Evolutionary conservation across 1,284 basidiomycete species (phyloP), one percentile per base, ranked within the genome.

Genomic region (Pisolithus thermaeus): DNA sequence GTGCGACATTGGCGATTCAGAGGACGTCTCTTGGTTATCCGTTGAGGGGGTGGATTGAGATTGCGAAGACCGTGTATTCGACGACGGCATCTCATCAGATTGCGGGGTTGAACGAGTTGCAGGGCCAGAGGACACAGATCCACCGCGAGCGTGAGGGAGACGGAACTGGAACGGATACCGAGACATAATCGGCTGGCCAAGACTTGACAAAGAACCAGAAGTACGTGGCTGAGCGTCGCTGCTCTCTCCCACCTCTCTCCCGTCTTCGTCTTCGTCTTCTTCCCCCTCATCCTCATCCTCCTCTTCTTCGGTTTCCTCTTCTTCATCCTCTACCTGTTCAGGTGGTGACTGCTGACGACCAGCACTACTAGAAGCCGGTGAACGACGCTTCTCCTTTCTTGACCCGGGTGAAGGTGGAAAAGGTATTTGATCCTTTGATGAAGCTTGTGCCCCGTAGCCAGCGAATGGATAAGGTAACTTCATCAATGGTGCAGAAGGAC

Each of bases 181-280:
- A 5, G 83, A 81, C 18, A 69, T 65, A 48, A 90, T 73, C 1
- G 86, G 87, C n/a, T 84, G 82, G 2, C 87, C 88, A 6, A 90
- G 76, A 58, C 83, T 85, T 5, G 87, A 89, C 79, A 90, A 81
- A 4, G 87, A 90, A 18, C 79, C 84, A 3, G 85, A 87, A 1
- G 79, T 83, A 28, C 81, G 77, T 37, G 80, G 81, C 4, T 73
- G 73, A 3, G 73, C 72, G 47, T 77, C 72, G 53, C 75, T 73
- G 45, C 56, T 63, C 47, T 66, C 64, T 36, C 69, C 72, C 22
- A 71, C 69, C 53, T 75, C 74, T 32, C 65, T 67, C 7, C 56
- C 62, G 45, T 63, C 69, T 1, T 58, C 64, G 1, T 63, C 65
- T 1, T 69, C 68, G 9, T 71, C 71, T 9, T 61, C 73, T 2